These are phyloP conservation scores for Starmerella etchellsii DNA, from an alignment of 805 yeast genomes.

Conservation along the genomic window DNA sequence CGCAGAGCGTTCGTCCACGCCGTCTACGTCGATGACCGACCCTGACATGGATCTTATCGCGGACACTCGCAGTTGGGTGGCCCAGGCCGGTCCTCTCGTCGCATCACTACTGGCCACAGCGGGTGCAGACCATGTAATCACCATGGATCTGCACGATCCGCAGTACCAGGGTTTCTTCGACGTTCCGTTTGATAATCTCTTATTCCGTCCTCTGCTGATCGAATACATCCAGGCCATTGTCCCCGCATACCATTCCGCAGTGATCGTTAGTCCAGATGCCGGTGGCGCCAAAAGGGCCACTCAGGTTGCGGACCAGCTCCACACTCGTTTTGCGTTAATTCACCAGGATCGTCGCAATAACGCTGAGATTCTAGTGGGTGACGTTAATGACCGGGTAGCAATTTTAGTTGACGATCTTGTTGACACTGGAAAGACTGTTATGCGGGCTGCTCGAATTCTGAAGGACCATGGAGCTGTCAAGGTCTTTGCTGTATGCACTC, in stretches of 20 bases:
- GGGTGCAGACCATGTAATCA: conserved; percentile 91
- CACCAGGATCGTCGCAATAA: conserved; percentile 61
- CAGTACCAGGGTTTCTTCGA: conserved; percentile 97
- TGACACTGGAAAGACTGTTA: conserved; percentile 84
- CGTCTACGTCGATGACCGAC: not conserved
- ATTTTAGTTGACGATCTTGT: conserved; percentile 87
- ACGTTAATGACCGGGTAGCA: conserved; percentile 74
- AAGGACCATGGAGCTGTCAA: conserved; percentile 86
- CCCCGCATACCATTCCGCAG: conserved; percentile 71
- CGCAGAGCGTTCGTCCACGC: not conserved
- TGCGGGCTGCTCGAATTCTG: conserved; percentile 80
- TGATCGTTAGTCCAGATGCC: conserved; percentile 93
- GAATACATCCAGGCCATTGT: conserved; percentile 67
- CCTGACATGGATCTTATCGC: conserved; percentile 4
- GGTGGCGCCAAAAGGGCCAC: conserved; percentile 99
- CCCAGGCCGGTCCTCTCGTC: conserved; percentile 84
- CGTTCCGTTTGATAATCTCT: conserved; percentile 88
- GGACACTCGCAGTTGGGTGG: conserved; percentile 91
- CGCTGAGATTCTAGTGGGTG: conserved; percentile 93
- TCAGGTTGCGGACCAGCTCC: conserved; percentile 79
- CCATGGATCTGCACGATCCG: conserved; percentile 97
- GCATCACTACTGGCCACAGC: conserved; percentile 81
- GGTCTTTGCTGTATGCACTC: conserved; percentile 81
- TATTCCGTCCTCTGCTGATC: conserved; percentile 75
- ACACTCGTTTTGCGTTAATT: conserved; percentile 81